These are phyloP conservation scores for Termitomyces sp. DNA, from an alignment of 768 basidiomycete genomes.

Conservation along the genomic window DNA sequence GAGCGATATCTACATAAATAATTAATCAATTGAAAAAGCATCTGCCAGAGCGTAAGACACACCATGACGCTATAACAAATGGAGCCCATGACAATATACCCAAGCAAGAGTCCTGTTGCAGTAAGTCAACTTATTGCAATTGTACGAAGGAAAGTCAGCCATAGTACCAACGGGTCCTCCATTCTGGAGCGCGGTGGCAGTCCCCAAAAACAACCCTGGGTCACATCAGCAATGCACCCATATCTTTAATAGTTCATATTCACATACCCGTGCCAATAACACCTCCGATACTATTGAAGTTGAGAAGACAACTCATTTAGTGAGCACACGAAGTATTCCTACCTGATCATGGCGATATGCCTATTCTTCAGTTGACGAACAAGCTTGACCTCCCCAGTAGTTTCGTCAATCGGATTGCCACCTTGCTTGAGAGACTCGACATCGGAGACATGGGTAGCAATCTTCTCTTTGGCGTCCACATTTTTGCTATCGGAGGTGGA, in stretches of 20 bases:
- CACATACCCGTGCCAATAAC: slow-evolving; percentile 56
- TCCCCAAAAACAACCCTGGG: slow-evolving; percentile 53
- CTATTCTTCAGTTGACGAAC: slow-evolving; percentile 69
- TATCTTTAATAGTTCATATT: neutral
- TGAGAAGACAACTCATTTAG: neutral
- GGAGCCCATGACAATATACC: slow-evolving; percentile 60
- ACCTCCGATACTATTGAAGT: slow-evolving; percentile 49
- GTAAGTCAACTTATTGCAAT: neutral
- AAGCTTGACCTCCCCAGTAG: slow-evolving; percentile 27
- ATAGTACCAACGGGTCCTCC: slow-evolving; percentile 74
- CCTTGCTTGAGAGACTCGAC: slow-evolving; percentile 16
- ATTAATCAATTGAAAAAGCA: neutral
- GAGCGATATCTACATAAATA: slow-evolving; percentile 48
- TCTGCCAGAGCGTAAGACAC: neutral
- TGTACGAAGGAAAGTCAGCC: neutral
- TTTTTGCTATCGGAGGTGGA: neutral
- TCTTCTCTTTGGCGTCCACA: slow-evolving; percentile 11
- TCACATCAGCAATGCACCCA: neutral
- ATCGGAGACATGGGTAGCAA: slow-evolving; percentile 13
- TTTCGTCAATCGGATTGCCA: slow-evolving; percentile 10
- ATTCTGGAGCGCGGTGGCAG: slow-evolving; percentile 38
- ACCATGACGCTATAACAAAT: slow-evolving; percentile 77
- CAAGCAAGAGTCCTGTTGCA: slow-evolving; percentile 56
- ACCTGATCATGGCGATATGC: slow-evolving; percentile 82
- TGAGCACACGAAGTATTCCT: neutral